Conservation (phyloP, 306 rosid species). For the Acacia melanoxylon region DNA sequence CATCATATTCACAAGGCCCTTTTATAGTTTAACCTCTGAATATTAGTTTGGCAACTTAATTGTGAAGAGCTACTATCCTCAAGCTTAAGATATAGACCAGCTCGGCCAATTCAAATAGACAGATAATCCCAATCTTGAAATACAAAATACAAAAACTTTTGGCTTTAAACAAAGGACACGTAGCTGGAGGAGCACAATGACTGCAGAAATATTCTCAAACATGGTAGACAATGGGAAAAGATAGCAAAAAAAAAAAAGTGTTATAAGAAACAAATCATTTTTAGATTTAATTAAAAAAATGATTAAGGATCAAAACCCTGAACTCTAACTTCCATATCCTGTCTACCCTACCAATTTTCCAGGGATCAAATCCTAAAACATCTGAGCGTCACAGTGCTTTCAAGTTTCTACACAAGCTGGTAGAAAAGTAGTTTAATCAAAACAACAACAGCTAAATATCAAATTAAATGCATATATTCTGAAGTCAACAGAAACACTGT, state of each 20-base stretch:
- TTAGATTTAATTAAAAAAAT: not conserved
- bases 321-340: not conserved
- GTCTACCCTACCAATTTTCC: not conserved
- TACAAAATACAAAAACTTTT: not conserved
- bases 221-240: not conserved
- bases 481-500: conserved; percentile 6
- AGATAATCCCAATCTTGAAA: not conserved
- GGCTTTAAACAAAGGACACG: not conserved
- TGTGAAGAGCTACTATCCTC: not conserved
- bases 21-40: not conserved
- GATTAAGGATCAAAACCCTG: not conserved
- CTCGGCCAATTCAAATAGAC: not conserved
- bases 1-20: not conserved
- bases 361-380: not conserved
- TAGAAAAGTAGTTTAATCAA: not conserved
- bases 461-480: not conserved
- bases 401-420: not conserved
- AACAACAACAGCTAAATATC: conserved; percentile 12
- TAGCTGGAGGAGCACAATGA: not conserved
- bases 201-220: not conserved
- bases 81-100: not conserved
- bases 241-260: not conserved
- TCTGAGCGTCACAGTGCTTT: not conserved
- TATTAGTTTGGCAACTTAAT: not conserved
- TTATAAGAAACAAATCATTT: not conserved